Conservation (phyloP, 148 eudicot species). For the Rhododendron williamsianum region DNA sequence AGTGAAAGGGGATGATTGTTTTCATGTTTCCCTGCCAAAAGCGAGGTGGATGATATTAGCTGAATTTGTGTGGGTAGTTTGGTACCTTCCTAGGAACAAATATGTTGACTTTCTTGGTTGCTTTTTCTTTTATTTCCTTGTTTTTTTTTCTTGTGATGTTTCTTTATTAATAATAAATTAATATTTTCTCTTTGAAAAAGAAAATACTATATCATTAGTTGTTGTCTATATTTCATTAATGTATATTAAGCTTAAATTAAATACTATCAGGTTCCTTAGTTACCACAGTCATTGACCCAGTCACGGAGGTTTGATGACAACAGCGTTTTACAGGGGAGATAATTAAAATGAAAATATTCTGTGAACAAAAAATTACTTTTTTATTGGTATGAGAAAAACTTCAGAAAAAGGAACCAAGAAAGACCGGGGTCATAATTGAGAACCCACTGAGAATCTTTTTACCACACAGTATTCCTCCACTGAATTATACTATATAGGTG, state of each 20-base stretch:
- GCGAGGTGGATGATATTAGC: not conserved
- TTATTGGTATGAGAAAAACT: not conserved
- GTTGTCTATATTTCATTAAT: not conserved
- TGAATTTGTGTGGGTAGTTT: not conserved
- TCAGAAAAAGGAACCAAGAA: not conserved
- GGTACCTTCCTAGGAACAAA: not conserved
- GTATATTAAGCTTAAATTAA: not conserved
- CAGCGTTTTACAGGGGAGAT: not conserved
- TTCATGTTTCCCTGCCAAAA: not conserved
- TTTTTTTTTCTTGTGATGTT: not conserved
- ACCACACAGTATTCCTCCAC: not conserved
- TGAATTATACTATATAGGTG: constrained; percentile 7
- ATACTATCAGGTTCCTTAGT: not conserved
- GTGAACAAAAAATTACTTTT: not conserved
- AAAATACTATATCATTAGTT: not conserved
- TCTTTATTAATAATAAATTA: not conserved
- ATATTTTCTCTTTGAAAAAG: not conserved
- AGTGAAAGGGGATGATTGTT: not conserved
- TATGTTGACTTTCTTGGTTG: not conserved
- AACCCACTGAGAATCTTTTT: constrained; percentile 6
- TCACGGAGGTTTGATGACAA: not conserved
- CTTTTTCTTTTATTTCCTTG: not conserved
- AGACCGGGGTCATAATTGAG: not conserved
- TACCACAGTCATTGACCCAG: not conserved
- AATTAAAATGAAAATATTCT: not conserved